Conservation (phyloP, 352 stramenopile species). For the Hyaloperonospora brassicae region DNA sequence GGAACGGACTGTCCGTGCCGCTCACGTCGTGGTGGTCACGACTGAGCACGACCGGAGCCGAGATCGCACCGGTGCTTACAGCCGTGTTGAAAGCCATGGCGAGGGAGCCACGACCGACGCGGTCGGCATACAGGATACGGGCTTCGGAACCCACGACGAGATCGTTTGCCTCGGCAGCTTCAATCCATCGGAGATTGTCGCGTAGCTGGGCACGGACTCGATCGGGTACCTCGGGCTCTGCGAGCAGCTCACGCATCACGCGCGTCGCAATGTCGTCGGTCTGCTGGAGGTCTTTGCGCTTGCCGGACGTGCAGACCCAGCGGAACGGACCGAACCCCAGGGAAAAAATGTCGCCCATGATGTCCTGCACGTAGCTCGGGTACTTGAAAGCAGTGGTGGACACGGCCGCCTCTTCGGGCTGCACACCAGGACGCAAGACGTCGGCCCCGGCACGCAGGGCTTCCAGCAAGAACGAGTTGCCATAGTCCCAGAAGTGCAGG, state of each 20-base stretch:
- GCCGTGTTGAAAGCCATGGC: constrained; percentile 81
- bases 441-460: constrained; percentile 22
- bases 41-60: constrained; percentile 67
- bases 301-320: constrained; percentile 79
- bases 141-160: constrained; percentile 85
- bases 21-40: constrained; percentile 87
- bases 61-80: constrained; percentile 59
- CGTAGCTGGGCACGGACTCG: constrained; percentile 65
- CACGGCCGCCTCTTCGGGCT: constrained; percentile 25
- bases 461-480: constrained; percentile 86
- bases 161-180: constrained; percentile 76
- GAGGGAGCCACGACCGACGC: constrained; percentile 63
- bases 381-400: constrained; percentile 34
- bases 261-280: constrained; percentile 69
- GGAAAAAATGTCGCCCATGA: constrained; percentile 89
- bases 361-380: constrained; percentile 53
- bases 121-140: constrained; percentile 83
- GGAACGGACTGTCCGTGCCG: constrained; percentile 83
- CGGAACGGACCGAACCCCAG: constrained; percentile 86
- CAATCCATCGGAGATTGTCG: constrained; percentile 84
- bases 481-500: constrained; percentile 89
- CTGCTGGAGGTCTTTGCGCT: constrained; percentile 54
- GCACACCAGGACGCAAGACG: not conserved
- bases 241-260: constrained; percentile 61
- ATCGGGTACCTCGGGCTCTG: constrained; percentile 32